These are phyloP conservation scores for Schizosaccharomyces pombe DNA, from an alignment of 805 yeast species.

Conservation along the genomic window DNA sequence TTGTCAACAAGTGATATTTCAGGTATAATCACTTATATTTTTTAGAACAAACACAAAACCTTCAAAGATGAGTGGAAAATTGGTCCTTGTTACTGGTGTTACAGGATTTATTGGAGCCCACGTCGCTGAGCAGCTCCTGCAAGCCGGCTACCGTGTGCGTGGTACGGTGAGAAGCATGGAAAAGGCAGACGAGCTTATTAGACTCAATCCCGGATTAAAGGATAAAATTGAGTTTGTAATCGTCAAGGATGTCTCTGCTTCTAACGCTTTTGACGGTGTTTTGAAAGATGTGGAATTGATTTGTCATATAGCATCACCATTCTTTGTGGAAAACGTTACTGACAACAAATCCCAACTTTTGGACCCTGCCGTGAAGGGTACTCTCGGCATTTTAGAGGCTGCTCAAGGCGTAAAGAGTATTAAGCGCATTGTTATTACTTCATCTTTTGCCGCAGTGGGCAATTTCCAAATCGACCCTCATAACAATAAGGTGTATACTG, in stretches of 20 bases:
- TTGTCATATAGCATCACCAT: conserved; percentile 21
- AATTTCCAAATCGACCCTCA: conserved; percentile 7
- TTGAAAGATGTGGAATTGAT: conserved; percentile 14
- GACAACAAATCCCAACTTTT: conserved; percentile 20
- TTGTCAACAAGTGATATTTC: too few species aligned
- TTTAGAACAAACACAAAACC: too few species aligned
- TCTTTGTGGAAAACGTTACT: conserved; percentile 9
- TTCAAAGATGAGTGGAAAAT: background rate
- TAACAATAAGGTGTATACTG: conserved; percentile 12
- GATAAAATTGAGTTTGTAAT: background rate
- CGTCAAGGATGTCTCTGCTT: conserved; percentile 21
- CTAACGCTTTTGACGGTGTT: conserved; percentile 17
- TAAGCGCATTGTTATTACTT: conserved; percentile 23
- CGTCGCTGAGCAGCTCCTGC: background rate
- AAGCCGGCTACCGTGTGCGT: background rate
- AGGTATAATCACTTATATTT: too few species aligned
- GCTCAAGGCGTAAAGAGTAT: conserved; percentile 19
- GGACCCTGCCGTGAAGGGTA: conserved; percentile 26
- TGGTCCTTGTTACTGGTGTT: conserved; percentile 3
- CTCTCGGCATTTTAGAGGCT: conserved; percentile 21
- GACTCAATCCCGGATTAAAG: background rate
- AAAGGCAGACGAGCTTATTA: background rate
- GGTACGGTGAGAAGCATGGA: conserved; percentile 1
- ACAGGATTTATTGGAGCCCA: conserved; percentile 4
- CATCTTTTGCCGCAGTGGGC: conserved; percentile 30